phyloP scores from a whole-genome alignment of 208 protist genomes.

The Kentomonas sorsogonicus region DNA sequence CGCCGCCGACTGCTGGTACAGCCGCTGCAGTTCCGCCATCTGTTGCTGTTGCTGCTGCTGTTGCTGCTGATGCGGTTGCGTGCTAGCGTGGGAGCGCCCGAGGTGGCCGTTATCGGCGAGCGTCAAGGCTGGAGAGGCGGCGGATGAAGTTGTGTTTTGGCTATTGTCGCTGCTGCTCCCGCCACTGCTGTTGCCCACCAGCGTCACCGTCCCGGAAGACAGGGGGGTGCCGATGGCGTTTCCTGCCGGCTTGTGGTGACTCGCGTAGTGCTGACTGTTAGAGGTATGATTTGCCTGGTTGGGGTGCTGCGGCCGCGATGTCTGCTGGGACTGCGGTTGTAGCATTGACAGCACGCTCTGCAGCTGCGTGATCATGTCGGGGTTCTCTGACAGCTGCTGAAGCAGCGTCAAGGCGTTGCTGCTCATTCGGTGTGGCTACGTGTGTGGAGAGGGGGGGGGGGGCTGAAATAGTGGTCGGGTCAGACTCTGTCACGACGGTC shows the following conservation, averaged over 20 bases:
- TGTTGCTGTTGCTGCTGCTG: not conserved
- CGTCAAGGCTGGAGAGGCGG: no score
- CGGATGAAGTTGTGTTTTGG: conserved; percentile 3
- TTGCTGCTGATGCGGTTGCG: not conserved
- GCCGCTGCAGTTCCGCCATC: not conserved
- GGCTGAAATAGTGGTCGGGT: no score
- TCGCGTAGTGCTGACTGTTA: not conserved
- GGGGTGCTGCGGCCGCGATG: not conserved
- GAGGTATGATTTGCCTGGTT: not conserved
- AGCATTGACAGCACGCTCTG: conserved; percentile 53
- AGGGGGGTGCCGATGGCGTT: not conserved
- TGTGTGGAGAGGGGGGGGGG: not conserved
- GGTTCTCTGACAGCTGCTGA: conserved; percentile 60
- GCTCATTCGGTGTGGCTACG: conserved; percentile 20
- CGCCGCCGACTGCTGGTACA: conserved; percentile 17
- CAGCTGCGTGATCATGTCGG: conserved; percentile 54
- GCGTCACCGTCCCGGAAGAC: not conserved
- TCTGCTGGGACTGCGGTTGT: conserved; percentile 8
- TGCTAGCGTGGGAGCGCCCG: no score
- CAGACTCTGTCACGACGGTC: no score
- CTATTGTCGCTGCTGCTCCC: not conserved
- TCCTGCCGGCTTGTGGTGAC: no score
- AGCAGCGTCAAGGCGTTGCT: conserved; percentile 43
- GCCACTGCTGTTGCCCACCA: not conserved
- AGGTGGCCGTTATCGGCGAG: no score